A percentile compares a stretch with the other conserved stretches of the same genome.
Conservation (phyloP, 2,329 filamentous ascomycete genomes). For the Stachybotrys chartarum region DNA sequence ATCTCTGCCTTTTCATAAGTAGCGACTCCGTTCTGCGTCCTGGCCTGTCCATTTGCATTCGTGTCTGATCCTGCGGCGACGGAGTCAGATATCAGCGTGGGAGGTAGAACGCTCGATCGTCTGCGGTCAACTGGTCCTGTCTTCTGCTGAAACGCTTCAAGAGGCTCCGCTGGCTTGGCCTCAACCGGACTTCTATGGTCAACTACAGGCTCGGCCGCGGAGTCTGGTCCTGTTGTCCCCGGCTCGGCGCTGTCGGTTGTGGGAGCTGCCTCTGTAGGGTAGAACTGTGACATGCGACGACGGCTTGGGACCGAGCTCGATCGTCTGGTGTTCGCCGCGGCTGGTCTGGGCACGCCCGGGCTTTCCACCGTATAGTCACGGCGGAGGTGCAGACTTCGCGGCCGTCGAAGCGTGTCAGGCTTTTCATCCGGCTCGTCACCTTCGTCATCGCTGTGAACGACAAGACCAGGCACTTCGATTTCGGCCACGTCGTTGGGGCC, state of each 20-base stretch:
- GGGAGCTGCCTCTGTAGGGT: neutral
- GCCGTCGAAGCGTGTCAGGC: conserved; percentile 29
- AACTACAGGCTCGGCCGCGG: neutral
- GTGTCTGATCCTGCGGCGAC: too few relatives aligned
- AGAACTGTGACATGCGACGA: neutral
- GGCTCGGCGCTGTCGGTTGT: neutral
- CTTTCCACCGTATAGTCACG: neutral
- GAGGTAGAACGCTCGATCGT: neutral
- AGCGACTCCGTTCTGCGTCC: conserved; percentile 32
- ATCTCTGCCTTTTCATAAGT: conserved; percentile 52
- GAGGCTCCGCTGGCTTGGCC: neutral
- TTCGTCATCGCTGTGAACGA: conserved; percentile 56
- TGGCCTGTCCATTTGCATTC: conserved; percentile 2
- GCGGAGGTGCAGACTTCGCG: conserved; percentile 30
- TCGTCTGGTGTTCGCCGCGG: neutral
- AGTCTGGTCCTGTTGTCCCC: neutral
- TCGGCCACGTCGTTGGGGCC: conserved; percentile 64
- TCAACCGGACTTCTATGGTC: neutral
- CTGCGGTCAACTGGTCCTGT: neutral
- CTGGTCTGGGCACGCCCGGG: neutral
- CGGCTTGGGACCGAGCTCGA: neutral
- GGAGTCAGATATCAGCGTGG: neutral
- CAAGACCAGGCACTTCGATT: conserved; percentile 71
- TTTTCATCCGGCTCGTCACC: conserved; percentile 34
- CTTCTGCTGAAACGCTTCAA: neutral